A percentile compares a stretch with the other conserved stretches of the same genome.
These are phyloP conservation scores for Harringtonia lauricola DNA, from an alignment of 2,329 filamentous ascomycete genomes.

Conservation along the genomic window DNA sequence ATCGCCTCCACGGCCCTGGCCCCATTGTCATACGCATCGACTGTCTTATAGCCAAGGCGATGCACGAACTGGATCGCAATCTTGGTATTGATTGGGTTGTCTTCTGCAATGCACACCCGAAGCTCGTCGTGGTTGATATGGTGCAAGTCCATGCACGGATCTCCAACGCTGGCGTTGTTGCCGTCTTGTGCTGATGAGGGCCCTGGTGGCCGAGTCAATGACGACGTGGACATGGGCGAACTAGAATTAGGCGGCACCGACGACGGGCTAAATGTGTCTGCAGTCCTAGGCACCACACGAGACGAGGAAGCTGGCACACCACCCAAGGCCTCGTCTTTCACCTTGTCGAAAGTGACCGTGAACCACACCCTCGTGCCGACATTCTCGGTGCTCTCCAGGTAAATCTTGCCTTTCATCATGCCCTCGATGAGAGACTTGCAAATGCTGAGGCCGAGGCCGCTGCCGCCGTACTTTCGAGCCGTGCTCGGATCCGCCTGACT, in stretches of 20 bases:
- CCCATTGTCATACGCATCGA: slow-evolving; percentile 85
- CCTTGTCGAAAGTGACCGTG: slow-evolving; percentile 76
- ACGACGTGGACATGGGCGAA: no score
- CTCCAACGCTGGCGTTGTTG: slow-evolving; percentile 7
- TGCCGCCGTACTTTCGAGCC: slow-evolving; percentile 82
- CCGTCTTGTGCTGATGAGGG: neutral
- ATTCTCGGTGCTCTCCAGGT: slow-evolving; percentile 65
- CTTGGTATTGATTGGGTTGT: slow-evolving; percentile 89
- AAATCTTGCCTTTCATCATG: slow-evolving; percentile 79
- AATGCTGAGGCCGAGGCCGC: slow-evolving; percentile 81
- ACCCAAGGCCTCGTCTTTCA: slow-evolving; percentile 21
- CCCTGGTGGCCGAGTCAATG: neutral
- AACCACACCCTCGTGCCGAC: slow-evolving; percentile 67
- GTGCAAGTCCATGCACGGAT: slow-evolving; percentile 54
- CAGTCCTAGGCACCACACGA: no score
- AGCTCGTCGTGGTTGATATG: slow-evolving; percentile 66
- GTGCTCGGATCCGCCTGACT: slow-evolving; percentile 88
- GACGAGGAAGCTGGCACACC: slow-evolving; percentile 20
- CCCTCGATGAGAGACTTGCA: slow-evolving; percentile 91
- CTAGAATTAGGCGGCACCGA: slow-evolving; percentile 16
- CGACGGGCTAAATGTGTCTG: slow-evolving; percentile 31
- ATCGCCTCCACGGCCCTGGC: slow-evolving; percentile 79
- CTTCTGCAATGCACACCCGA: slow-evolving; percentile 85
- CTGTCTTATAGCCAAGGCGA: slow-evolving; percentile 68
- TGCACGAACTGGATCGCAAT: slow-evolving; percentile 88